phyloP scores from a whole-genome alignment of 139 green algal genomes.

The Dunaliella sp. region DNA sequence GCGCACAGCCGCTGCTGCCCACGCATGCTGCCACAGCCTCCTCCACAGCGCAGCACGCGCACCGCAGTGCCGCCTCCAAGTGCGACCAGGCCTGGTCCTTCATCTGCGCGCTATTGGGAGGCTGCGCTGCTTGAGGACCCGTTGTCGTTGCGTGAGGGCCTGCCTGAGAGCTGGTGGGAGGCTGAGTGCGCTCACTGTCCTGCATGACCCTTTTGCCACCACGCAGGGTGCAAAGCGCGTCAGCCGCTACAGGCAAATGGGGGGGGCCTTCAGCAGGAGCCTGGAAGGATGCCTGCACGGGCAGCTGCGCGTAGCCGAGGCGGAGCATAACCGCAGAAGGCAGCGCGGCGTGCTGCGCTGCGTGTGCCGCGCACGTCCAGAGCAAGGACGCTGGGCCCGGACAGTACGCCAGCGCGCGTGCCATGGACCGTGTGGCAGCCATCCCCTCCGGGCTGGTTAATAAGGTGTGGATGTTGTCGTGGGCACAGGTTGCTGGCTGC shows the following conservation, averaged over 20 bases:
- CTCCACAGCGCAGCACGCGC: not conserved
- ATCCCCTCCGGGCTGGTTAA: not conserved
- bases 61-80: not conserved
- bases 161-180: too few relatives aligned
- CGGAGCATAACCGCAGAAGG: not conserved
- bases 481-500: too few relatives aligned
- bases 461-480: not conserved
- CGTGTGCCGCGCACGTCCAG: not conserved
- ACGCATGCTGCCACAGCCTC: not conserved
- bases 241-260: too few relatives aligned
- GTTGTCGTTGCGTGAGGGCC: too few relatives aligned
- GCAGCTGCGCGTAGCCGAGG: not conserved
- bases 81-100: too few relatives aligned
- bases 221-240: too few relatives aligned
- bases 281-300: too few relatives aligned
- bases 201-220: too few relatives aligned
- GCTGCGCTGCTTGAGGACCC: too few relatives aligned
- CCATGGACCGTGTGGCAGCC: not conserved
- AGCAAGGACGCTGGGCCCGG: not conserved
- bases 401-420: not conserved
- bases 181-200: too few relatives aligned
- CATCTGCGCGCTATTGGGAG: too few relatives aligned
- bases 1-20: not conserved
- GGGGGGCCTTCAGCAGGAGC: too few relatives aligned
- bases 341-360: not conserved